A percentile compares a stretch with the other conserved stretches of the same genome.
Conservation (phyloP, 176 grass and related monocot genomes). For the Hyparrhenia diplandra region DNA sequence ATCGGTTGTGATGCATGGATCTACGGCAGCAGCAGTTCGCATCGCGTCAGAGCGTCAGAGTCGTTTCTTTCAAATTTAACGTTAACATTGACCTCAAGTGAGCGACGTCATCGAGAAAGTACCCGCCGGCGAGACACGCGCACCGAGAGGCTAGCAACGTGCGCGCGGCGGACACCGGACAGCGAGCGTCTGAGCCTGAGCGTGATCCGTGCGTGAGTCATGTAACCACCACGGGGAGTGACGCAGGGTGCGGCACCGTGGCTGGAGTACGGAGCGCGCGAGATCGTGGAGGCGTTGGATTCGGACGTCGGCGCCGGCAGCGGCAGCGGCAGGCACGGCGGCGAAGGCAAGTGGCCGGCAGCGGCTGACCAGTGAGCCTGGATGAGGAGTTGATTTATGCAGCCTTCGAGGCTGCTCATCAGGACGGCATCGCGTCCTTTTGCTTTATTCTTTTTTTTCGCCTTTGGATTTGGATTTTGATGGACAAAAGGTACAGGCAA, state of each 20-base stretch:
- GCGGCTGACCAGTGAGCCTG: conserved; percentile 39
- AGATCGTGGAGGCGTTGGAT: not conserved
- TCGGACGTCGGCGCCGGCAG: not conserved
- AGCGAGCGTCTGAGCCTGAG: no score
- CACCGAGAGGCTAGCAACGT: no score
- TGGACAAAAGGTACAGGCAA: not conserved
- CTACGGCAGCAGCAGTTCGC: no score
- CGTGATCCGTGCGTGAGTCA: not conserved
- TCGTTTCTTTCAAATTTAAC: no score
- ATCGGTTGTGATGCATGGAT: not conserved
- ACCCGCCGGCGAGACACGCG: no score
- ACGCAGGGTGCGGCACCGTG: not conserved
- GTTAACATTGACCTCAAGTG: no score
- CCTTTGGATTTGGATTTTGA: not conserved
- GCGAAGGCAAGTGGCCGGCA: conserved; percentile 42
- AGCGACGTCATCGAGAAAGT: no score
- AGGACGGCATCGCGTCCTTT: not conserved
- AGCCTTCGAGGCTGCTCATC: conserved; percentile 16
- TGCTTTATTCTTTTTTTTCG: not conserved
- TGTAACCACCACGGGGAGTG: not conserved
- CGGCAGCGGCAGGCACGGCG: not conserved
- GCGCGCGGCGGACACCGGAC: no score
- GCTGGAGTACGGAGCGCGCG: no score
- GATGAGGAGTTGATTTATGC: not conserved
- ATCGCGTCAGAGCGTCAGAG: no score